Base-by-base conservation (phyloP, 2,329 filamentous ascomycete species). In the Daldinia eschscholtzii region DNA sequence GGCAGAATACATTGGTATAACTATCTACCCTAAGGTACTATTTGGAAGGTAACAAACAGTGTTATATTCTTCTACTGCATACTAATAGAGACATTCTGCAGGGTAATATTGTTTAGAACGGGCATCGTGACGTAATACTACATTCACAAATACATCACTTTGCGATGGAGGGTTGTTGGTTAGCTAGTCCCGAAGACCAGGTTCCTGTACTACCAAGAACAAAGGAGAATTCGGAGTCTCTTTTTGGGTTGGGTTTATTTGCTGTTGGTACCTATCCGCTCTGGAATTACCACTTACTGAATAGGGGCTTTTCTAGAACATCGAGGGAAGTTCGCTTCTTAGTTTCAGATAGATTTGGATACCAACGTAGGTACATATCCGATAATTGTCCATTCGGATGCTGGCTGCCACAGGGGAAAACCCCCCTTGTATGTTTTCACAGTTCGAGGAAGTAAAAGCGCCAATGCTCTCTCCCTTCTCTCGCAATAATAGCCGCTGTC, bases 291-390 rank as follows among this genome's bases (percentile, higher is more conserved):
- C 33, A n/a, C 18, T 33, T 52, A 33, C 46, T 52, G 46, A 52
- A 57, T 62, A 65, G 48, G 58, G 50, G 20, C 13, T 55, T 55
- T 66, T 57, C 44, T 62, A 61, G 59, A 61, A 55, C 39, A 46
- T 26, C 30, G 39, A 15, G 12, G 12, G 6, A 30, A 52, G 26
- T 18, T 18, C 26, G 26, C 13, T 20, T 15, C 55, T 9, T 5
- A 15, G 55, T 57, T 57, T 46, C 23, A 57, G 15, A 42, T 57
- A 57, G 37, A 57, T 57, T 57, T 30, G 3, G 39, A 57, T 23
- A 7, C 26, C 39, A 30, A 30, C 7, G 12, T 42, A 42, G 13
- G 44, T 33, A 52, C 46, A 52, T n/a, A 52, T 52, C 46, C 46
- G 46, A 42, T 42, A 20, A 9, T 39, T 37, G 37, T 46, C 7